Evolutionary conservation across 495 filamentous ascomycete species (phyloP).

Genomic region (Staphylotrichum tortipilum): DNA sequence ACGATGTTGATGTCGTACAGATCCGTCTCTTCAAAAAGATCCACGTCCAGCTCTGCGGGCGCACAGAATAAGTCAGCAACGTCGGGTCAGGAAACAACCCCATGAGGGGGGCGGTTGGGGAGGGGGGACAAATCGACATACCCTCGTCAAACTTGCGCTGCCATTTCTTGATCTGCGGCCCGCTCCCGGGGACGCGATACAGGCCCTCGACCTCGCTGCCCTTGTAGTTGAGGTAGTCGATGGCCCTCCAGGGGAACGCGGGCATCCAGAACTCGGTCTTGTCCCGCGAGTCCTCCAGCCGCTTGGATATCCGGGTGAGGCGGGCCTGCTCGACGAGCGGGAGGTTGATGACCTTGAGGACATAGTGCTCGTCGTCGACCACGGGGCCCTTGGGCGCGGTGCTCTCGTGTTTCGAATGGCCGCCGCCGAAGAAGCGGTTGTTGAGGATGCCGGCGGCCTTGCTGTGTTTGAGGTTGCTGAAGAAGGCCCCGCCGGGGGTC

Average conservation of each 20-base stretch:
- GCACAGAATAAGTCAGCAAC: constrained; percentile 22
- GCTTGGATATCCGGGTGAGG: constrained; percentile 77
- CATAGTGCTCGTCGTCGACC: constrained; percentile 65
- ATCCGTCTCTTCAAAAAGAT: constrained; percentile 72
- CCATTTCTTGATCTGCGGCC: constrained; percentile 76
- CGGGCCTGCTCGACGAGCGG: constrained; percentile 78
- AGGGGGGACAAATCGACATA: constrained; percentile 22
- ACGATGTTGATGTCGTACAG: constrained; percentile 92
- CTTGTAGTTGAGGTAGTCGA: constrained; percentile 88
- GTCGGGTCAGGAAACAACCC: no score
- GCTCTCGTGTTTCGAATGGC: constrained; percentile 62
- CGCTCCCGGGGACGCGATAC: constrained; percentile 80
- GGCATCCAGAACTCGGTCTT: constrained; percentile 99
- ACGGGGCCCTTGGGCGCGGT: constrained; percentile 55
- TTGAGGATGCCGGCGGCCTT: constrained; percentile 71
- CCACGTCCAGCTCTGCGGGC: constrained; percentile 75
- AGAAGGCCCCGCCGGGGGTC: constrained; percentile 54
- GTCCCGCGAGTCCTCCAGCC: constrained; percentile 71
- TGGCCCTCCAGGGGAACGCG: constrained; percentile 79
- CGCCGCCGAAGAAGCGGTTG: constrained; percentile 68
- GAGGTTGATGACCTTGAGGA: constrained; percentile 67
- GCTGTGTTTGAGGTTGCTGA: constrained; percentile 64
- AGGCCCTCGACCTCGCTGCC: constrained; percentile 85
- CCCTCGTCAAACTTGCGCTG: constrained; percentile 77
- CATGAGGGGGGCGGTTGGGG: no score